These are phyloP conservation scores for Metarhizium sp. DNA, from an alignment of 2,329 filamentous ascomycete species.

Conservation along the genomic window DNA sequence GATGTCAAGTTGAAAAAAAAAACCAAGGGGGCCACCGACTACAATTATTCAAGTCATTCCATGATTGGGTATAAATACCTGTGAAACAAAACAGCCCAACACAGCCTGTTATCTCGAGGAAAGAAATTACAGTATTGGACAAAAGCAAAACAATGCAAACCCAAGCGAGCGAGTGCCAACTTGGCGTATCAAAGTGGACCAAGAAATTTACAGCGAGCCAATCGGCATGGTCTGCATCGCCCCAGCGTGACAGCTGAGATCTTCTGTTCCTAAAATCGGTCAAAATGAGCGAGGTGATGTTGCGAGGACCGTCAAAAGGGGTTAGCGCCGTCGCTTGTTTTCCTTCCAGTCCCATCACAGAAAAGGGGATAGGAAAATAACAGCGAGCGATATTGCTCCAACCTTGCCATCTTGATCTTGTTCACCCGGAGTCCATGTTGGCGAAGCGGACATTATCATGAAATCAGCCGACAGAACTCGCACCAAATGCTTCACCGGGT, in stretches of 20 bases:
- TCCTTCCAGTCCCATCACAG: too few species aligned
- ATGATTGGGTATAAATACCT: neutral
- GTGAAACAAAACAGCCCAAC: neutral
- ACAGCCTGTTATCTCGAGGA: neutral
- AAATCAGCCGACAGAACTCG: neutral
- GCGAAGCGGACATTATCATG: neutral
- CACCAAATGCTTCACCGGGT: constrained; percentile 11
- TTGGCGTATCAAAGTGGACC: constrained; percentile 10
- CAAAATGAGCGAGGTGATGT: too few species aligned
- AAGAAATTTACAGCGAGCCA: constrained; percentile 19
- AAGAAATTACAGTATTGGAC: neutral
- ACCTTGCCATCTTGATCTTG: neutral
- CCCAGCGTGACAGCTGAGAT: neutral
- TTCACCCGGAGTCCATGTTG: neutral
- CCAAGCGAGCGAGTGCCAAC: neutral
- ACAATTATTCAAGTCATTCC: neutral
- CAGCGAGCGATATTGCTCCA: neutral
- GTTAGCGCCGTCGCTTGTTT: too few species aligned
- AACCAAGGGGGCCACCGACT: too few species aligned
- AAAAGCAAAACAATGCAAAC: neutral
- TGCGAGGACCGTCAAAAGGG: too few species aligned
- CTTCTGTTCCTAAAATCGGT: too few species aligned
- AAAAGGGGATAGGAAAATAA: too few species aligned
- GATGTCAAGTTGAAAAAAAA: too few species aligned
- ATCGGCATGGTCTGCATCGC: neutral